Conservation (phyloP, 2,329 filamentous ascomycete species). For the Penicillium sp. region DNA sequence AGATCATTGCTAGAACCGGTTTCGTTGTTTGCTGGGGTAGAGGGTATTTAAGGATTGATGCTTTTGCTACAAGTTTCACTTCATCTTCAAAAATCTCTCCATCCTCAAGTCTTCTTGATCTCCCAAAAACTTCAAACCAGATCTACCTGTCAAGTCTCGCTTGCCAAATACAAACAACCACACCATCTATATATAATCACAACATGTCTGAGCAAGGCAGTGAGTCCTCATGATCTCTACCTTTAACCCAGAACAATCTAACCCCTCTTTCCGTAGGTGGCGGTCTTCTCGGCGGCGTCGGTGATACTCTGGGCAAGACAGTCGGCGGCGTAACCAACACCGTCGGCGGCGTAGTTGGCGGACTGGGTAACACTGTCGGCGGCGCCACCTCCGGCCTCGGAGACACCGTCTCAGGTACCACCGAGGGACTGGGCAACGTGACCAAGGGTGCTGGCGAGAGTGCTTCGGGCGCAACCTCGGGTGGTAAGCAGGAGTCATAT, state of each 20-base stretch:
- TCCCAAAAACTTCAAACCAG: not conserved
- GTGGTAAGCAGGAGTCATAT: conserved; percentile 6
- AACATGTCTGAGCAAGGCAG: conserved; percentile 17
- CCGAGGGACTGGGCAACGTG: conserved; percentile 30
- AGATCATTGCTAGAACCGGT: conserved; percentile 21
- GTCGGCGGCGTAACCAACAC: conserved; percentile 35
- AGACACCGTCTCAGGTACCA: conserved; percentile 27
- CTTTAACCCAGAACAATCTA: not conserved
- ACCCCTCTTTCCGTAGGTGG: conserved; percentile 2
- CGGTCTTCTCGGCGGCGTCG: conserved; percentile 28
- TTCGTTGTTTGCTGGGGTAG: not conserved
- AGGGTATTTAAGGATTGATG: not conserved
- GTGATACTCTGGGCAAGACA: conserved; percentile 29
- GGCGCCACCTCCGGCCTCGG: conserved; percentile 32
- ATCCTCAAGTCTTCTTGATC: not conserved
- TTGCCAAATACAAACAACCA: too few relatives aligned
- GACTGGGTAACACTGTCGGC: conserved; percentile 35
- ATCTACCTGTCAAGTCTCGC: not conserved
- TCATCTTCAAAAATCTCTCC: not conserved
- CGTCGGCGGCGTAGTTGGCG: conserved; percentile 25
- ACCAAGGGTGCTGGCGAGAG: conserved; percentile 23
- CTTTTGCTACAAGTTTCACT: not conserved
- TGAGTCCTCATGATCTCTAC: not conserved
- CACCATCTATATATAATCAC: not conserved
- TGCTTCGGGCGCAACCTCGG: not conserved